Conservation (phyloP, 208 protist species). For the Acanthamoeba castellanii region DNA sequence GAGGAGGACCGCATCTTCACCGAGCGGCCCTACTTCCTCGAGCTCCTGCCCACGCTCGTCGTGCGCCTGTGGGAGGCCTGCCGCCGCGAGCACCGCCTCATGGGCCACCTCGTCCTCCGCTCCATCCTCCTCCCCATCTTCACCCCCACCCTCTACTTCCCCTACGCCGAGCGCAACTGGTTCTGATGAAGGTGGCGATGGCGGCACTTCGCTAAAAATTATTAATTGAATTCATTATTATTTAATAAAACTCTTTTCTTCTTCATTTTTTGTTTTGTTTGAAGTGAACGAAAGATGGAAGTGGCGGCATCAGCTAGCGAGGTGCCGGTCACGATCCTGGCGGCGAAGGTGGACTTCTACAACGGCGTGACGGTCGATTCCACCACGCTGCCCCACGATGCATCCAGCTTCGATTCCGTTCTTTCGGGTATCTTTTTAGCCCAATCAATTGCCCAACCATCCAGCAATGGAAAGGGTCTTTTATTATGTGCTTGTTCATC, state of each 20-base stretch:
- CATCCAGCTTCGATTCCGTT: background rate
- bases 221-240: too few relatives aligned
- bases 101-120: slow-evolving; percentile 33
- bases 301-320: too few relatives aligned
- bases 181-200: background rate
- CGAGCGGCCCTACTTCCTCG: slow-evolving; percentile 39
- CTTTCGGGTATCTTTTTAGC: background rate
- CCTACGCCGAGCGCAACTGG: slow-evolving; percentile 32
- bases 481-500: too few relatives aligned
- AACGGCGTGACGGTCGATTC: slow-evolving; percentile 47
- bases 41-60: slow-evolving; percentile 23
- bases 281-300: too few relatives aligned
- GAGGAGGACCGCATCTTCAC: slow-evolving; percentile 31
- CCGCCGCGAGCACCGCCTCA: slow-evolving; percentile 3
- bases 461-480: too few relatives aligned
- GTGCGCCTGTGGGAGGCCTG: slow-evolving; percentile 23
- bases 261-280: too few relatives aligned
- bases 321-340: background rate
- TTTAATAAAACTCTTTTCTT: too few relatives aligned
- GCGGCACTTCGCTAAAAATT: background rate
- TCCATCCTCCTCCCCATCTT: slow-evolving; percentile 25
- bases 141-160: slow-evolving; percentile 37
- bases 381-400: background rate
- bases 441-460: too few relatives aligned
- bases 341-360: slow-evolving; percentile 65